phyloP scores from a whole-genome alignment of 495 filamentous ascomycete genomes.

The Penicillium parvum region DNA sequence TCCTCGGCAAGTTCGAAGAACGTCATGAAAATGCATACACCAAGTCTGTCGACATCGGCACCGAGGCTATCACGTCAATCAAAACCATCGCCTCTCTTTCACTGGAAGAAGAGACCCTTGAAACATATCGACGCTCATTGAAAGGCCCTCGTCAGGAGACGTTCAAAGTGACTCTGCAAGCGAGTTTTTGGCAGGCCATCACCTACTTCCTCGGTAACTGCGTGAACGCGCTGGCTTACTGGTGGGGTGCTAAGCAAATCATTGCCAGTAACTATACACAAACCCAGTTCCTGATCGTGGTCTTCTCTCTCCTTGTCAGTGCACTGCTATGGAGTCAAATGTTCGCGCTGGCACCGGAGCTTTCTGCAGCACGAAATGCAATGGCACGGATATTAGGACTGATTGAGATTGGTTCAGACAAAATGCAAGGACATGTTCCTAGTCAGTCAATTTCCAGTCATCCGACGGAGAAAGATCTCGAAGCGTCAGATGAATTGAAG shows the following conservation, averaged over 20 bases:
- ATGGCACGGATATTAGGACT: constrained; percentile 45
- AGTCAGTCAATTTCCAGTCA: not conserved
- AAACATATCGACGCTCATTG: constrained; percentile 35
- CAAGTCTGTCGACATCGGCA: constrained; percentile 46
- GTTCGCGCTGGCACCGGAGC: constrained; percentile 60
- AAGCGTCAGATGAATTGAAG: constrained; percentile 17
- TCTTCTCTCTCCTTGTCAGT: constrained; percentile 38
- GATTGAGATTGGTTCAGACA: constrained; percentile 41
- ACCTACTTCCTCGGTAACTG: constrained; percentile 50
- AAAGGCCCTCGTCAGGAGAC: constrained; percentile 46
- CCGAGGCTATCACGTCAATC: constrained; percentile 49
- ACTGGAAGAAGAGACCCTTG: constrained; percentile 38
- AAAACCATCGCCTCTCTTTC: constrained; percentile 52
- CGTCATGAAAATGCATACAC: constrained; percentile 53
- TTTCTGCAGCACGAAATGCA: constrained; percentile 49
- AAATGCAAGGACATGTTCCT: constrained; percentile 25
- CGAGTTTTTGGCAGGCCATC: constrained; percentile 50
- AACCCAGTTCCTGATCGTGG: constrained; percentile 61
- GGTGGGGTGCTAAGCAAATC: constrained; percentile 64
- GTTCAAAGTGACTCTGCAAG: constrained; percentile 40
- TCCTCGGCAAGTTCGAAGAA: constrained; percentile 53
- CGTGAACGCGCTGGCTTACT: constrained; percentile 63
- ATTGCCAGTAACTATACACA: constrained; percentile 51
- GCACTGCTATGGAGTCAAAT: constrained; percentile 64
- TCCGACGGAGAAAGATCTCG: constrained; percentile 9